These are phyloP conservation scores for Canavalia ensiformis DNA, from an alignment of 306 rosid species.

Conservation along the genomic window DNA sequence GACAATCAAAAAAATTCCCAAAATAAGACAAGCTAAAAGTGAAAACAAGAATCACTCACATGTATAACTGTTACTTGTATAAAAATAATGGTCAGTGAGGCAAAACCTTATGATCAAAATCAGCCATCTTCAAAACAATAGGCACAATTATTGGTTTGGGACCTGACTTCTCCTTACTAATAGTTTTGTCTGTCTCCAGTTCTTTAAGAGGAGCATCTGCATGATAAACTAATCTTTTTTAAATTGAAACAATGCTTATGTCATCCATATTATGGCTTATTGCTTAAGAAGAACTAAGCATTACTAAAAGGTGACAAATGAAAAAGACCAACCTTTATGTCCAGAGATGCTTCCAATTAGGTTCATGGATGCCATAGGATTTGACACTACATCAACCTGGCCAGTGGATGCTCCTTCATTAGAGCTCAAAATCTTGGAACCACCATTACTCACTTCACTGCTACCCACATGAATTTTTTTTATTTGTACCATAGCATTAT, in stretches of 20 bases:
- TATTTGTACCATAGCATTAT: constrained; percentile 51
- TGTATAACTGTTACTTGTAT: not conserved
- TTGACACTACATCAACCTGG: constrained; percentile 57
- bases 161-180: constrained; percentile 75
- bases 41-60: constrained; percentile 21
- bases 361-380: constrained; percentile 55
- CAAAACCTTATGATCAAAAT: constrained; percentile 94
- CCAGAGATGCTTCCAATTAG: constrained; percentile 54
- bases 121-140: constrained; percentile 92
- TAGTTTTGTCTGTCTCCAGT: constrained; percentile 50
- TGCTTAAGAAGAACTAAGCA: constrained; percentile 33
- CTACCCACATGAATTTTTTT: constrained; percentile 51
- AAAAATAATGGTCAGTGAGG: constrained; percentile 31
- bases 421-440: constrained; percentile 47
- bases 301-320: constrained; percentile 32
- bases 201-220: constrained; percentile 69
- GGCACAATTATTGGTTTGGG: constrained; percentile 86
- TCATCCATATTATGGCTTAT: constrained; percentile 32
- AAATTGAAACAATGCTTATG: constrained; percentile 17
- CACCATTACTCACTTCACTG: constrained; percentile 46
- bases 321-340: constrained; percentile 59
- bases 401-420: constrained; percentile 53
- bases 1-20: constrained; percentile 23
- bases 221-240: constrained; percentile 32
- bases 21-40: constrained; percentile 17